Conservation (phyloP, 2,329 filamentous ascomycete species). For the Diatrype stigma region DNA sequence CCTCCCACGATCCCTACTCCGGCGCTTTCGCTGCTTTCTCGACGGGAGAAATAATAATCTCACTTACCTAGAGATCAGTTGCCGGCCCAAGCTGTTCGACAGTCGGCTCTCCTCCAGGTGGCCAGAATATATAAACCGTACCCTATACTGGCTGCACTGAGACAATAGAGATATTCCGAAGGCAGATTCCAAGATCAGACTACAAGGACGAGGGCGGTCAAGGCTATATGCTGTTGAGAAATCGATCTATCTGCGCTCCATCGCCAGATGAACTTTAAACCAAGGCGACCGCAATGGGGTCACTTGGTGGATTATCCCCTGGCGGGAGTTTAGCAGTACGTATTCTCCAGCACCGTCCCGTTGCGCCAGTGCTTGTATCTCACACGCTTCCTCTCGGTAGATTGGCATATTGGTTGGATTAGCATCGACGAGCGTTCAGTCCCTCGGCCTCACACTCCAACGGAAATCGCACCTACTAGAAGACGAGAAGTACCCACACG, state of each 20-base stretch:
- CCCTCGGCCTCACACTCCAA: conserved; percentile 89
- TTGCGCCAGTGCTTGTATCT: conserved; percentile 21
- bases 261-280: conserved; percentile 44
- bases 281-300: conserved; percentile 56
- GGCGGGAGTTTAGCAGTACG: conserved; percentile 50
- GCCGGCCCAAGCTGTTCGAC: too few relatives aligned
- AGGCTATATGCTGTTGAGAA: conserved; percentile 17
- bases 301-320: conserved; percentile 71
- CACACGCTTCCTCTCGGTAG: conserved; percentile 38
- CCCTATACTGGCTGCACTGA: too few relatives aligned
- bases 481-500: conserved; percentile 81
- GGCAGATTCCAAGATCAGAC: too few relatives aligned
- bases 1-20: too few relatives aligned
- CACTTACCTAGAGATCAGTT: too few relatives aligned
- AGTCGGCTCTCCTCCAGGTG: too few relatives aligned
- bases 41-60: too few relatives aligned
- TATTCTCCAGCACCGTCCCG: conserved; percentile 1
- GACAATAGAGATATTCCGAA: too few relatives aligned
- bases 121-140: too few relatives aligned
- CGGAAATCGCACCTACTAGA: conserved; percentile 97
- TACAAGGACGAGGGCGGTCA: not conserved
- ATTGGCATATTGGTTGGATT: conserved; percentile 91
- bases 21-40: too few relatives aligned
- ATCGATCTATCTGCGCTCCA: conserved; percentile 12
- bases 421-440: conserved; percentile 90